phyloP scores from a whole-genome alignment of 2,329 filamentous ascomycete species.

The Colletotrichum sublineola region DNA sequence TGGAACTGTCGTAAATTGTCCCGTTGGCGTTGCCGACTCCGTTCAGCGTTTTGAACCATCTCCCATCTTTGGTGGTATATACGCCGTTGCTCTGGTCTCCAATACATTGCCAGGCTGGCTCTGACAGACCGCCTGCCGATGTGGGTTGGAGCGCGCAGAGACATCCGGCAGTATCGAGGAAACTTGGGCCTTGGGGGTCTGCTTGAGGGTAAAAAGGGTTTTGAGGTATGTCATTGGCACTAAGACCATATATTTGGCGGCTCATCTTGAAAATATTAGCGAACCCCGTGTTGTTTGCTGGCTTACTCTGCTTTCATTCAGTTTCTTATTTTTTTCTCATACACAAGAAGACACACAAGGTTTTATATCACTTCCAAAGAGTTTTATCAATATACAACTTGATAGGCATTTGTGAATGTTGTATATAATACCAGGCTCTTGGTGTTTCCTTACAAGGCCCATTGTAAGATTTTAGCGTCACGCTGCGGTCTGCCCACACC shows the following conservation, averaged over 20 bases:
- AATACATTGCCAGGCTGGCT: constrained; percentile 58
- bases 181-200: constrained; percentile 50
- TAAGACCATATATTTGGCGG: constrained; percentile 5
- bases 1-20: constrained; percentile 54
- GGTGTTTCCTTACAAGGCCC: neutral
- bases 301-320: neutral
- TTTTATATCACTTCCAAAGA: neutral
- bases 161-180: constrained; percentile 57
- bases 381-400: neutral
- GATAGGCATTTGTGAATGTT: neutral
- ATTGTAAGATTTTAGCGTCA: constrained; percentile 14
- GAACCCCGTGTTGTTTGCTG: neutral
- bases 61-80: constrained; percentile 54
- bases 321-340: no score
- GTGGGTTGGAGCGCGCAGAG: constrained; percentile 52
- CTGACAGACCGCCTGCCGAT: constrained; percentile 37
- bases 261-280: constrained; percentile 18
- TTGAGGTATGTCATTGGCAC: constrained; percentile 48
- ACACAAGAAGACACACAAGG: neutral
- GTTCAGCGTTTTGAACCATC: constrained; percentile 56
- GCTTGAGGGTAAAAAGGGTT: constrained; percentile 55
- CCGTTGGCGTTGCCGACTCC: constrained; percentile 45
- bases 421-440: neutral
- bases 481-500: neutral
- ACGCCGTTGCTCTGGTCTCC: constrained; percentile 58